Evolutionary conservation across 2,329 filamentous ascomycete species (phyloP).

Genomic region (Penicillium concentricum): DNA sequence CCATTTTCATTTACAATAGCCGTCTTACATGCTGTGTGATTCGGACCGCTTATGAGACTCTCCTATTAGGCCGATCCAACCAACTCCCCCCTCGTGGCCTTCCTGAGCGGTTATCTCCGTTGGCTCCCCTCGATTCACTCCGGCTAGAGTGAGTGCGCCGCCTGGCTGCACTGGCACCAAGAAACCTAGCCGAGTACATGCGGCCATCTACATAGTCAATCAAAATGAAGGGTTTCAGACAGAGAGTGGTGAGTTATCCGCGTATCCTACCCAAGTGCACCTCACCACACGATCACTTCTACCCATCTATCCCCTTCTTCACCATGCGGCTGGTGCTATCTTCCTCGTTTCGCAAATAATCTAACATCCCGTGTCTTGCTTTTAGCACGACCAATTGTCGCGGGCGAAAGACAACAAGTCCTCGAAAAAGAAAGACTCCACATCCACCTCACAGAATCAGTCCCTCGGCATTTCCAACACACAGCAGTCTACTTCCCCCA

Average conservation of each 20-base stretch:
- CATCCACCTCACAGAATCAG: conserved; percentile 76
- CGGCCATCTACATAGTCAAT: conserved; percentile 37
- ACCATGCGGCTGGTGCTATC: conserved; percentile 6
- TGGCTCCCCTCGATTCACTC: conserved; percentile 25
- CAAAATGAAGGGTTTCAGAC: conserved; percentile 95
- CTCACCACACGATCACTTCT: conserved; percentile 27
- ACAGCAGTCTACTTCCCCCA: conserved; percentile 60
- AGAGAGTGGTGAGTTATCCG: conserved; percentile 79
- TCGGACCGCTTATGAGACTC: conserved; percentile 29
- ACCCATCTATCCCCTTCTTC: conserved; percentile 28
- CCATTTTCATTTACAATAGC: neutral
- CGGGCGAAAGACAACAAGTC: conserved; percentile 89
- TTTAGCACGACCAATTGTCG: conserved; percentile 77
- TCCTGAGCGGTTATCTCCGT: conserved; percentile 23
- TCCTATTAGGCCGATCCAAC: conserved; percentile 32
- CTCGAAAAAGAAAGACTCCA: conserved; percentile 60
- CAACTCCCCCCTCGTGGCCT: conserved; percentile 27
- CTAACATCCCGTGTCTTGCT: conserved; percentile 7
- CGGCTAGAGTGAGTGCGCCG: conserved; percentile 35
- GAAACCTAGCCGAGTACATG: conserved; percentile 35
- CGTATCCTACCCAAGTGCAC: conserved; percentile 11
- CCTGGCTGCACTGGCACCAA: conserved; percentile 37
- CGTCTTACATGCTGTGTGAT: conserved; percentile 13
- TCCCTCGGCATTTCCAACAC: conserved; percentile 46
- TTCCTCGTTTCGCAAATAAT: neutral